Evolutionary conservation across 805 yeast species (phyloP).

Genomic region (Metschnikowia reukaufii): DNA sequence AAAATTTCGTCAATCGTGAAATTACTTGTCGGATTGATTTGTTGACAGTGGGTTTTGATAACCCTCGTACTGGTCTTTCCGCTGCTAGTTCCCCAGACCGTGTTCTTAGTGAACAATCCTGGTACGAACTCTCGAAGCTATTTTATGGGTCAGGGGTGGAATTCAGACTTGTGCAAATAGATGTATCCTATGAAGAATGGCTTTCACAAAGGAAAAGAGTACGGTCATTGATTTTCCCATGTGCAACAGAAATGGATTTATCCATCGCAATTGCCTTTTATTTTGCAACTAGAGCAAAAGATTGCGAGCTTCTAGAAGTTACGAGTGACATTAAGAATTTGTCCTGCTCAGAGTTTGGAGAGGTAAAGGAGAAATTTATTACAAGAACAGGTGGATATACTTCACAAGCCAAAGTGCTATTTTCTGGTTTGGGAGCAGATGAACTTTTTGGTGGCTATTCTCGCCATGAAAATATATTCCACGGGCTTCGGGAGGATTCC

Average conservation of each 20-base stretch:
- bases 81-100: slow-evolving; percentile 86
- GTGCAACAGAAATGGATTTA: slow-evolving; percentile 89
- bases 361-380: background rate
- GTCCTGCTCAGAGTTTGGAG: slow-evolving; percentile 19
- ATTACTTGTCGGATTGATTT: slow-evolving; percentile 53
- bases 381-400: slow-evolving; percentile 29
- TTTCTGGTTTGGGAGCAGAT: slow-evolving; percentile 97
- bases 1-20: slow-evolving; percentile 13
- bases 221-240: slow-evolving; percentile 71
- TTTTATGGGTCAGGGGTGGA: slow-evolving; percentile 36
- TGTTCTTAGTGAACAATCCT: slow-evolving; percentile 63
- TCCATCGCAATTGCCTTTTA: slow-evolving; percentile 95
- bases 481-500: slow-evolving; percentile 23
- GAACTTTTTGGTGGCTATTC: slow-evolving; percentile 96
- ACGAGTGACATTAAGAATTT: background rate
- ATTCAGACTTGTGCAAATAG: slow-evolving; percentile 62
- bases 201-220: slow-evolving; percentile 51
- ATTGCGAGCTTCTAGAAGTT: slow-evolving; percentile 10
- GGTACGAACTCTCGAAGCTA: slow-evolving; percentile 46
- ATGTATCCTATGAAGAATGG: slow-evolving; percentile 73
- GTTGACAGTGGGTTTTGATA: slow-evolving; percentile 90
- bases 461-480: slow-evolving; percentile 62
- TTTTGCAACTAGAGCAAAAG: slow-evolving; percentile 67
- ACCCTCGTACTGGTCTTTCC: slow-evolving; percentile 66
- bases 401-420: slow-evolving; percentile 64